phyloP scores from a whole-genome alignment of 2,329 filamentous ascomycete species.

The Cordyceps militaris region DNA sequence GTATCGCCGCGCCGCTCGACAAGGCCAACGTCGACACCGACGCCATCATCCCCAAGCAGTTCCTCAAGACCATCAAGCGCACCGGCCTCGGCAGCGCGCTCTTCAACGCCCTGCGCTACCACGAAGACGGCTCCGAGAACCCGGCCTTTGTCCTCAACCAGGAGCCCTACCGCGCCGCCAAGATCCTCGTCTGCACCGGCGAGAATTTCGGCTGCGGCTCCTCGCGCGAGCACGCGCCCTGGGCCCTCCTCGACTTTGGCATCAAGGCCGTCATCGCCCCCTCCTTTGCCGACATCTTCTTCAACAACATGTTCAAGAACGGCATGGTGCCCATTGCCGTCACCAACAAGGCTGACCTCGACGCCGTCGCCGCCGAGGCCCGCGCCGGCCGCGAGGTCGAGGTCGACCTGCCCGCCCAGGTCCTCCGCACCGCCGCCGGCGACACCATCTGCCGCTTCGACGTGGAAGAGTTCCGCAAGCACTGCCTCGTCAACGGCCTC shows the following conservation, averaged over 20 bases:
- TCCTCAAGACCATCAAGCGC: slow-evolving; percentile 98
- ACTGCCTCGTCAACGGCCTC: slow-evolving; percentile 86
- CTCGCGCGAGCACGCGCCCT: slow-evolving; percentile 91
- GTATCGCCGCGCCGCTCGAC: slow-evolving; percentile 81
- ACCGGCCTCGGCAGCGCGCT: slow-evolving; percentile 84
- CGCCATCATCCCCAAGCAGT: slow-evolving; percentile 98
- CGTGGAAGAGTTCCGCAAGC: slow-evolving; percentile 88
- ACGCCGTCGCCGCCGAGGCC: slow-evolving; percentile 69
- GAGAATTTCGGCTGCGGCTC: slow-evolving; percentile 93
- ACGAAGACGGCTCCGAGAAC: slow-evolving; percentile 66
- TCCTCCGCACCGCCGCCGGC: slow-evolving; percentile 69
- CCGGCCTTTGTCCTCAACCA: slow-evolving; percentile 83
- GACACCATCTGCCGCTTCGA: slow-evolving; percentile 72
- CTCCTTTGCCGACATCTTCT: slow-evolving; percentile 74
- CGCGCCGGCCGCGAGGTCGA: slow-evolving; percentile 76
- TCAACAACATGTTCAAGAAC: slow-evolving; percentile 99
- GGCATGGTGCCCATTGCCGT: slow-evolving; percentile 90
- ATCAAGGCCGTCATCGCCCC: slow-evolving; percentile 91
- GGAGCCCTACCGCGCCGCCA: slow-evolving; percentile 73
- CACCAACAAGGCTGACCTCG: slow-evolving; percentile 56
- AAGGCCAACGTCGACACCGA: slow-evolving; percentile 95
- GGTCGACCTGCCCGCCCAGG: slow-evolving; percentile 79
- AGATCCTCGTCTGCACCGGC: slow-evolving; percentile 87
- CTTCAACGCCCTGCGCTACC: slow-evolving; percentile 79
- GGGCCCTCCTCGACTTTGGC: slow-evolving; percentile 94